These are phyloP conservation scores for Gossypium davidsonii DNA, from an alignment of 441 rosid genomes.

Conservation along the genomic window DNA sequence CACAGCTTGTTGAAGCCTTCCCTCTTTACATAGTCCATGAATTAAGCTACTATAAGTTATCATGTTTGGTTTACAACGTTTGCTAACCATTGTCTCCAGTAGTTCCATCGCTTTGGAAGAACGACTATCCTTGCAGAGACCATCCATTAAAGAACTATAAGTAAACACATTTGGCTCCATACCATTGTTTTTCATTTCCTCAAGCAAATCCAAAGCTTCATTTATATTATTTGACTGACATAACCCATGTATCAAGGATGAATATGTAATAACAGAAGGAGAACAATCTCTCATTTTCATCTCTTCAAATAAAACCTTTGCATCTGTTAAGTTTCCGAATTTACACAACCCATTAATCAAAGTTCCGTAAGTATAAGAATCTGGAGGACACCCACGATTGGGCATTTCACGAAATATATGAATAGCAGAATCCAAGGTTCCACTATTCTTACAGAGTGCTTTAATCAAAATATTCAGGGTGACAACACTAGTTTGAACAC, in stretches of 20 bases:
- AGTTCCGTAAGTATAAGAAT: conserved; percentile 86
- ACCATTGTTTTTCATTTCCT: conserved; percentile 61
- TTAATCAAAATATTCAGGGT: conserved; percentile 85
- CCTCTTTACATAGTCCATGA: conserved; percentile 64
- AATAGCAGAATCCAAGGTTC: conserved; percentile 62
- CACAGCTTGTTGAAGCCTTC: conserved; percentile 55
- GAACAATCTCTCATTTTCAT: conserved; percentile 65
- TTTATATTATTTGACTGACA: conserved; percentile 47
- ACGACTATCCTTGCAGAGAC: conserved; percentile 60
- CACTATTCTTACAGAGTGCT: conserved; percentile 52
- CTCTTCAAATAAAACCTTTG: conserved; percentile 63
- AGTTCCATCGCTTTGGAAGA: conserved; percentile 58
- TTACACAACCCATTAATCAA: conserved; percentile 79
- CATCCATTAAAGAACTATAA: conserved; percentile 74
- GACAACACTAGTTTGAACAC: conserved; percentile 49
- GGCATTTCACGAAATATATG: conserved; percentile 80
- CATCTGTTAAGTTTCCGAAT: conserved; percentile 55
- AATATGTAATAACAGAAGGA: conserved; percentile 78
- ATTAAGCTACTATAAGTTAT: conserved; percentile 65
- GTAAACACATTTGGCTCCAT: conserved; percentile 84
- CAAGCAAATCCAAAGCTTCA: conserved; percentile 59
- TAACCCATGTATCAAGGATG: conserved; percentile 66
- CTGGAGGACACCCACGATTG: conserved; percentile 55
- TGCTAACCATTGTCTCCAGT: conserved; percentile 55
- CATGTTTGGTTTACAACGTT: conserved; percentile 49